These are phyloP conservation scores for Paracorniculantispora psalliotae DNA, from an alignment of 2,329 filamentous ascomycete species.

Conservation along the genomic window DNA sequence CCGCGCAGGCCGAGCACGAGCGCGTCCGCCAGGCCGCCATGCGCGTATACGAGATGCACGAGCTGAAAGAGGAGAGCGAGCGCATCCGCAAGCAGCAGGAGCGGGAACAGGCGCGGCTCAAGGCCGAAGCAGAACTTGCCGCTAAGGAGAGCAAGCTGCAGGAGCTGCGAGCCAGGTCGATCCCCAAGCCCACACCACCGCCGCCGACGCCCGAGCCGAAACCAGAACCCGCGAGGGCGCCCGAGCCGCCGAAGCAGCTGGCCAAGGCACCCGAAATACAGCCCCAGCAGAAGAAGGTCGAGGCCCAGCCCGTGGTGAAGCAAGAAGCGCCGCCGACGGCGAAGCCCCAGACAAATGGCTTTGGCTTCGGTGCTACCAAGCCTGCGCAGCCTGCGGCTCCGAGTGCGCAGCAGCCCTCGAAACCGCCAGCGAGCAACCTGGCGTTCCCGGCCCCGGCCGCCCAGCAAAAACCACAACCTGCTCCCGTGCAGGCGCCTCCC, in stretches of 20 bases:
- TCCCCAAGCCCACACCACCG: slow-evolving; percentile 37
- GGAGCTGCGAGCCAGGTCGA: slow-evolving; percentile 40
- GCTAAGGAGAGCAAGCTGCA: slow-evolving; percentile 44
- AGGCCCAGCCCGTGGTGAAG: neutral
- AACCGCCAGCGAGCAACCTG: neutral
- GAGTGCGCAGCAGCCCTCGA: slow-evolving; percentile 8
- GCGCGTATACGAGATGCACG: slow-evolving; percentile 43
- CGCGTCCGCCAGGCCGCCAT: slow-evolving; percentile 52
- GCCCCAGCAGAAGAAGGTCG: neutral
- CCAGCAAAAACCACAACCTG: slow-evolving; percentile 15
- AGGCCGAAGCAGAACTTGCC: slow-evolving; percentile 39
- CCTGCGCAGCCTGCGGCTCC: slow-evolving; percentile 18
- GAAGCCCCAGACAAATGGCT: slow-evolving; percentile 18
- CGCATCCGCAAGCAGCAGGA: slow-evolving; percentile 40
- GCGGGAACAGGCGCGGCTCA: slow-evolving; percentile 42
- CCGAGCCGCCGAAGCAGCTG: slow-evolving; percentile 13
- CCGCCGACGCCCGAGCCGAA: slow-evolving; percentile 22
- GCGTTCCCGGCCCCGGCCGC: neutral
- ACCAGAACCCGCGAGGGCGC: slow-evolving; percentile 11
- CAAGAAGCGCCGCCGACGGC: slow-evolving; percentile 7
- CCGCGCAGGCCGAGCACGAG: slow-evolving; percentile 62
- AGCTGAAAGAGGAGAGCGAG: slow-evolving; percentile 40
- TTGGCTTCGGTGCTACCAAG: slow-evolving; percentile 21
- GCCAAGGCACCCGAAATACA: slow-evolving; percentile 3
- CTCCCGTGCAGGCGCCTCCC: slow-evolving; percentile 6